A percentile compares a stretch with the other conserved stretches of the same genome.
Conservation (phyloP, 2,329 filamentous ascomycete species). For the Colletotrichum siamense region DNA sequence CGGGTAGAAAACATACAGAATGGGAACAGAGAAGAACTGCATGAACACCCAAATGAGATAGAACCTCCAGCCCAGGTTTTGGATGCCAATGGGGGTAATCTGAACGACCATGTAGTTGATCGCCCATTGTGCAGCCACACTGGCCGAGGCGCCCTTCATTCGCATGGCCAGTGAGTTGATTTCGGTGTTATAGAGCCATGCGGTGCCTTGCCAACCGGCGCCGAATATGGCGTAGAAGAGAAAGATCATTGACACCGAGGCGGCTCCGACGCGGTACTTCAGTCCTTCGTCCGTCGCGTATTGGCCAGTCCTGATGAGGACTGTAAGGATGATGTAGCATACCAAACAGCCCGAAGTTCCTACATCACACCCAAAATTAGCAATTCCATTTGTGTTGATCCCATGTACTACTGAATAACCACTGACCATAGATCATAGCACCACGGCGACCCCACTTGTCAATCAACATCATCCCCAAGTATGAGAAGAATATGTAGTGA, state of each 20-base stretch:
- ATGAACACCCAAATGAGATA: background rate
- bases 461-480: background rate
- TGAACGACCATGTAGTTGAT: background rate
- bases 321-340: background rate
- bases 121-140: background rate
- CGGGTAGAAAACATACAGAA: background rate
- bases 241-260: background rate
- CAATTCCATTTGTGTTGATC: too few species aligned
- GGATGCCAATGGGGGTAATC: background rate
- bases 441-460: background rate
- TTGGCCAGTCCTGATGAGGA: background rate
- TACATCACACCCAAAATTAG: too few species aligned
- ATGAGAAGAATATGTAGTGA: background rate
- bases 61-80: background rate
- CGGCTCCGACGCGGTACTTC: background rate
- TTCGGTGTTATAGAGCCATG: background rate
- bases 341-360: background rate
- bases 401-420: background rate
- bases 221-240: background rate
- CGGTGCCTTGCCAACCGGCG: background rate
- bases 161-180: background rate
- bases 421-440: background rate
- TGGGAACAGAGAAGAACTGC: background rate
- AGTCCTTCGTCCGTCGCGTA: background rate
- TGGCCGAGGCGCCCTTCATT: background rate